phyloP scores from a whole-genome alignment of 371 early-diverging fungal genomes.

The Mucor racemosus region DNA sequence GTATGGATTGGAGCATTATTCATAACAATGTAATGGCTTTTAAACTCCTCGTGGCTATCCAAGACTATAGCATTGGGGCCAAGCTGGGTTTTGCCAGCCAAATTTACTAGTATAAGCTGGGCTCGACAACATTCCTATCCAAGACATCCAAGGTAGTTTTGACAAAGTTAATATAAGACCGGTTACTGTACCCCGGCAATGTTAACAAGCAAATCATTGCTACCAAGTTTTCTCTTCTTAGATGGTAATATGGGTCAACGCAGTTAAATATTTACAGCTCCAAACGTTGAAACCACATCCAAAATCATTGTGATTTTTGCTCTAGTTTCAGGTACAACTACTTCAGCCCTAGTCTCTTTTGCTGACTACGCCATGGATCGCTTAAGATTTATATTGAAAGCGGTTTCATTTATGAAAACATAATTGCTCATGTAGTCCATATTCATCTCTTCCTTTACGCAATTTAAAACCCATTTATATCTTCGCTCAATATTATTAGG shows the following conservation, averaged over 20 bases:
- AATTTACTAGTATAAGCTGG: too few species aligned
- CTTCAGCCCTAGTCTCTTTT: not conserved
- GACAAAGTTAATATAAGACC: too few species aligned
- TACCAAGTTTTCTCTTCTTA: too few species aligned
- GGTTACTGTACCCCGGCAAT: too few species aligned
- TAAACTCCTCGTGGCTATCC: not conserved
- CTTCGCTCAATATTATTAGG: slow-evolving; percentile 1
- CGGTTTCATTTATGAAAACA: slow-evolving; percentile 17
- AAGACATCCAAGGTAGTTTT: not conserved
- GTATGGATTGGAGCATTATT: not conserved
- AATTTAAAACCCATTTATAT: not conserved
- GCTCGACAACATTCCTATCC: too few species aligned
- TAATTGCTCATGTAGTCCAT: slow-evolving; percentile 6
- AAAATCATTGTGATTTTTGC: slow-evolving; percentile 5
- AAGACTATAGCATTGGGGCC: too few species aligned
- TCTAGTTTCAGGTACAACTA: slow-evolving; percentile 8
- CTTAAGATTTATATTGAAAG: slow-evolving; percentile 1
- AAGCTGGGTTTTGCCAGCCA: too few species aligned
- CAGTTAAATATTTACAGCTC: not conserved
- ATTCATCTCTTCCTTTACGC: not conserved
- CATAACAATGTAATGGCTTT: not conserved
- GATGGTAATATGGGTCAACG: too few species aligned
- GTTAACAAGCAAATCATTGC: too few species aligned
- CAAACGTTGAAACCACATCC: slow-evolving; percentile 10
- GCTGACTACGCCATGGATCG: too few species aligned